Conservation (phyloP, 169 alveolate genomes). For the Eimeria praecox region DNA sequence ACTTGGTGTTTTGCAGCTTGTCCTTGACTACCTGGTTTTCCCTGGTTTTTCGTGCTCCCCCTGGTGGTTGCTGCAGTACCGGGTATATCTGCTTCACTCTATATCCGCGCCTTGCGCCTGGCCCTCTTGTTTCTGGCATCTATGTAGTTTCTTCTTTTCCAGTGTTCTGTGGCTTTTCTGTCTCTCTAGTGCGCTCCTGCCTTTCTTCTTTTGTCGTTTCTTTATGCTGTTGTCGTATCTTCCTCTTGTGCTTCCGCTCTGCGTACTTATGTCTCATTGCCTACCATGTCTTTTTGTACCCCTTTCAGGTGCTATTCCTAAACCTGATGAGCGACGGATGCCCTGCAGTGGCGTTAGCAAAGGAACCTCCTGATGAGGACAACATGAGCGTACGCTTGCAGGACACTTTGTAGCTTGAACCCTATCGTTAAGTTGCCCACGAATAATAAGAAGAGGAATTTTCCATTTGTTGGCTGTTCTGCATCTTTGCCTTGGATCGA, state of each 20-base stretch:
- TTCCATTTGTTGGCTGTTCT: no score
- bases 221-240: neutral
- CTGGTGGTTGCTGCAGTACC: no score
- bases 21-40: neutral
- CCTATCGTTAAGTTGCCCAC: neutral
- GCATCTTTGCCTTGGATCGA: neutral
- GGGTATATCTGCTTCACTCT: no score
- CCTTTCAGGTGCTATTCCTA: conserved; percentile 91
- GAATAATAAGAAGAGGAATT: neutral
- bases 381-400: conserved; percentile 88
- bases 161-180: neutral
- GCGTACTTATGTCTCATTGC: neutral
- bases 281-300: neutral
- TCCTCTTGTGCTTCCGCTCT: neutral
- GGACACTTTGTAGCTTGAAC: neutral
- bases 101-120: neutral
- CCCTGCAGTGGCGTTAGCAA: conserved; percentile 96
- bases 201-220: neutral
- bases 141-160: neutral
- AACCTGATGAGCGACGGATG: conserved; percentile 95
- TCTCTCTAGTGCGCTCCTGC: neutral
- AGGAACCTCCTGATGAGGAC: conserved; percentile 94
- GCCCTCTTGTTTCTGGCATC: neutral
- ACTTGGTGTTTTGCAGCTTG: conserved; percentile 31
- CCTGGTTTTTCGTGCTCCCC: neutral